Evolutionary conservation across 768 basidiomycete species (phyloP).

Genomic region (Gymnopilus dilepis): DNA sequence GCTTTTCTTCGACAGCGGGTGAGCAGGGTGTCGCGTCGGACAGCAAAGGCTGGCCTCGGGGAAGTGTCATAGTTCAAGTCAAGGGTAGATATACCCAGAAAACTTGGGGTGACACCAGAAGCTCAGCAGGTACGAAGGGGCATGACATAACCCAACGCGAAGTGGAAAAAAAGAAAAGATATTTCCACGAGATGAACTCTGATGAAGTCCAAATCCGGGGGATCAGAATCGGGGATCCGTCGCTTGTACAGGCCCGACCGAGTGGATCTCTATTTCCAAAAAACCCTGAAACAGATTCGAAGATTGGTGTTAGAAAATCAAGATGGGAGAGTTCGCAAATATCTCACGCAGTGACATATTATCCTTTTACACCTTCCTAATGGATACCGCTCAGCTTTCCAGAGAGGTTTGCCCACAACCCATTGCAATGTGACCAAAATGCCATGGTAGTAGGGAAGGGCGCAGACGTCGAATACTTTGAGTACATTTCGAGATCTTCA

Average conservation of each 20-base stretch:
- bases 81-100: constrained; percentile 29
- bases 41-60: constrained; percentile 25
- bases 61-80: constrained; percentile 19
- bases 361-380: constrained; percentile 16
- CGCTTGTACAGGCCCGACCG: constrained; percentile 21
- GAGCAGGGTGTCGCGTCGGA: constrained; percentile 18
- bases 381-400: constrained; percentile 13
- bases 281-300: constrained; percentile 28
- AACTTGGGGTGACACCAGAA: constrained; percentile 23
- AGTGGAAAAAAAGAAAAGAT: constrained; percentile 20
- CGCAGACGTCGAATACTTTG: constrained; percentile 9
- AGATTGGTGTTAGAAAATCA: constrained; percentile 17
- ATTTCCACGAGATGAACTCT: constrained; percentile 21
- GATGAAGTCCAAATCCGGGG: constrained; percentile 21
- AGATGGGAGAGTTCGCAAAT: constrained; percentile 14
- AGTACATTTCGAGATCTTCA: background rate
- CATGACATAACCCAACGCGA: constrained; percentile 19
- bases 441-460: constrained; percentile 19
- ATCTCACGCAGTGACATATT: constrained; percentile 23
- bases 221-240: constrained; percentile 20
- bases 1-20: constrained; percentile 18
- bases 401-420: constrained; percentile 14
- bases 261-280: constrained; percentile 25
- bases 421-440: constrained; percentile 15
- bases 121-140: constrained; percentile 31